Conservation (phyloP, 352 stramenopile species). For the Globisporangium cederbergense region DNA sequence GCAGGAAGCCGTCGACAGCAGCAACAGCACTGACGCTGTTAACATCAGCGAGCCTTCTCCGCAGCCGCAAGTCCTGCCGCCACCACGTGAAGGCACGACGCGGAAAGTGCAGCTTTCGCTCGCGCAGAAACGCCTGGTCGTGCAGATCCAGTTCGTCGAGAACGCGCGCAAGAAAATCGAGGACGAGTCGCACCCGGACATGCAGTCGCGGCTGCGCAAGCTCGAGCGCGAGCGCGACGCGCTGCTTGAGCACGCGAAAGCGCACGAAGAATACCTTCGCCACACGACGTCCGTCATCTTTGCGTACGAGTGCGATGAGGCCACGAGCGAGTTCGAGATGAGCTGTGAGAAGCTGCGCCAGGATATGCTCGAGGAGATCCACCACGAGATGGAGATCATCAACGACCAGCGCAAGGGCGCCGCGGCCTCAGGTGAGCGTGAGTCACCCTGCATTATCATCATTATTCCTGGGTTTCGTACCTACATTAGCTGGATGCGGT, state of each 20-base stretch:
- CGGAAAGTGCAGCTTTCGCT: constrained; percentile 30
- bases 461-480: not conserved
- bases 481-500: not conserved
- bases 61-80: not conserved
- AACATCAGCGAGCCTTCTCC: not conserved
- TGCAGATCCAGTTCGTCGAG: constrained; percentile 73
- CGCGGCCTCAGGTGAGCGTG: constrained; percentile 24
- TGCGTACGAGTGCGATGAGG: constrained; percentile 78
- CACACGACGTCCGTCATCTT: constrained; percentile 68
- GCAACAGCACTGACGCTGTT: constrained; percentile 8
- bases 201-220: constrained; percentile 38
- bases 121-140: constrained; percentile 38
- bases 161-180: constrained; percentile 58
- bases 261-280: constrained; percentile 52
- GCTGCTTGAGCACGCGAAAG: constrained; percentile 37
- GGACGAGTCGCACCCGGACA: constrained; percentile 69
- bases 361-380: constrained; percentile 85
- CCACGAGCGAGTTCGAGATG: constrained; percentile 68
- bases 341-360: constrained; percentile 77
- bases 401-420: constrained; percentile 68
- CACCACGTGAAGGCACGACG: constrained; percentile 17
- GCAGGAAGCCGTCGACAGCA: constrained; percentile 18
- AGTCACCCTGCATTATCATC: not conserved
- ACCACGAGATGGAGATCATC: constrained; percentile 82
- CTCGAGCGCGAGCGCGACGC: constrained; percentile 46